Evolutionary conservation across 2,329 filamentous ascomycete genomes (phyloP), one percentile per base, ranked within the genome.

Genomic region (Sclerotinia sclerotiorum): DNA sequence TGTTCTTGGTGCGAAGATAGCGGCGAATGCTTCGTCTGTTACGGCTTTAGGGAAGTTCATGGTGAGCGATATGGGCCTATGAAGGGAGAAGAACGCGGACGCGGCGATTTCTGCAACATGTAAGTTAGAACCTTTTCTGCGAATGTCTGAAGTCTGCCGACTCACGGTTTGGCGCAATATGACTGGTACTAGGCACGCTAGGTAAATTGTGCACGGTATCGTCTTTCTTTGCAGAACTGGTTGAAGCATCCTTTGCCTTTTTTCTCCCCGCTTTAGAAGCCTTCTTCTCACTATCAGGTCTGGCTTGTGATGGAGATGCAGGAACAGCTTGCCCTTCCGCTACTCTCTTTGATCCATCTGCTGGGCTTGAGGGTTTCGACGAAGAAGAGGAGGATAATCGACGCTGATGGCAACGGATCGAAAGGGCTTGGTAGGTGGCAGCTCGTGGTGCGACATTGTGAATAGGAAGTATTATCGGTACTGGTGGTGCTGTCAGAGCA

Each of bases 21-120:
- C 85, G 71, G 92, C 89, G 79, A 98, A 97, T 62, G 89, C 85
- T 77, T 91, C 90, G 71, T 90, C 84, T 65, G 86, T 88, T 57
- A 93, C 85, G 27, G 85, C 83, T 74, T 87, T 88, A 68, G 91
- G 95, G 77, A 97, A 89, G 73, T 90, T 89, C 74, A 90, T 89
- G 62, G 90, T 93, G 73, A 97, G 88, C 67, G 93, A 97, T 76
- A 99, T 94, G 57, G 95, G 95, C 70, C 95, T 89, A 81, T 99
- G 93, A 73, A 97, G 90, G 71, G 94, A 96, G 83, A 98, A 98
- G 84, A 99, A 98, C 70, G 90, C 90, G 10, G 94, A 95, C 57
- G 97, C 84, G 72, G 91, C 90, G 70, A 98, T 85, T 77, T 96
- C 95, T 98, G 73, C 6, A 71, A 58, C 60, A 10, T n/a, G 19